These are phyloP conservation scores for Termitomyces sp. DNA, from an alignment of 768 basidiomycete genomes.

Conservation along the genomic window DNA sequence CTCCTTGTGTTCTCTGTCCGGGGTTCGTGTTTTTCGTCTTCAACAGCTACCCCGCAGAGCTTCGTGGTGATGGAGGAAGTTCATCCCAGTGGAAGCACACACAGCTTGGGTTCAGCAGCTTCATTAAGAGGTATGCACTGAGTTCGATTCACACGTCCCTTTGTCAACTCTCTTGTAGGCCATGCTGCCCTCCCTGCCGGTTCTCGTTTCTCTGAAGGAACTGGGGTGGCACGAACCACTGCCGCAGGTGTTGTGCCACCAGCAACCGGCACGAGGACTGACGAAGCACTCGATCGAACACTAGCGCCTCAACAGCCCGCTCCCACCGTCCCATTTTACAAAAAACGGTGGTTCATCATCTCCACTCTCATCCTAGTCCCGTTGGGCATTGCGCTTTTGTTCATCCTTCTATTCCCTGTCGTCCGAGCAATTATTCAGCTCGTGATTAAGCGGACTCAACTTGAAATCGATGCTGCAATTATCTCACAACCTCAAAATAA, in stretches of 20 bases:
- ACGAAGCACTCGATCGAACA: conserved; percentile 13
- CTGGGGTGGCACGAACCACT: conserved; percentile 20
- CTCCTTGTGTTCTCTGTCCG: conserved; percentile 15
- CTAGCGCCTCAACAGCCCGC: conserved; percentile 15
- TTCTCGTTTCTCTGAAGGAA: conserved; percentile 20
- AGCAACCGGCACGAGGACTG: conserved; percentile 2
- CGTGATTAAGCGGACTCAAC: conserved; percentile 51
- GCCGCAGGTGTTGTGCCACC: conserved; percentile 16
- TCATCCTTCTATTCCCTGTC: conserved; percentile 67
- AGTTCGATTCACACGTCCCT: not conserved
- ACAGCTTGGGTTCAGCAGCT: conserved; percentile 27
- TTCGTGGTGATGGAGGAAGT: conserved; percentile 31
- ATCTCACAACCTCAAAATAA: conserved; percentile 53
- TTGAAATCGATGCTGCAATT: conserved; percentile 49
- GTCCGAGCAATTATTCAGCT: conserved; percentile 63
- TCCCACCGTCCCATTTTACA: conserved; percentile 46
- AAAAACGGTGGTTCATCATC: conserved; percentile 62
- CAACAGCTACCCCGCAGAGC: conserved; percentile 7
- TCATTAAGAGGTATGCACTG: conserved; percentile 29
- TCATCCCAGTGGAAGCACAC: conserved; percentile 23
- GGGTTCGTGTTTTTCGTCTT: conserved; percentile 7
- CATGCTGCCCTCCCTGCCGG: conserved; percentile 31
- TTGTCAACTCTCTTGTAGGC: conserved; percentile 17
- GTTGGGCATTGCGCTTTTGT: conserved; percentile 58
- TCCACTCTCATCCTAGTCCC: conserved; percentile 44